Percentiles rank a stretch among this genome's conserved stretches.
Evolutionary conservation across 1,139 yeast genomes (phyloP).

Genomic region (Protomyces gravidus): DNA sequence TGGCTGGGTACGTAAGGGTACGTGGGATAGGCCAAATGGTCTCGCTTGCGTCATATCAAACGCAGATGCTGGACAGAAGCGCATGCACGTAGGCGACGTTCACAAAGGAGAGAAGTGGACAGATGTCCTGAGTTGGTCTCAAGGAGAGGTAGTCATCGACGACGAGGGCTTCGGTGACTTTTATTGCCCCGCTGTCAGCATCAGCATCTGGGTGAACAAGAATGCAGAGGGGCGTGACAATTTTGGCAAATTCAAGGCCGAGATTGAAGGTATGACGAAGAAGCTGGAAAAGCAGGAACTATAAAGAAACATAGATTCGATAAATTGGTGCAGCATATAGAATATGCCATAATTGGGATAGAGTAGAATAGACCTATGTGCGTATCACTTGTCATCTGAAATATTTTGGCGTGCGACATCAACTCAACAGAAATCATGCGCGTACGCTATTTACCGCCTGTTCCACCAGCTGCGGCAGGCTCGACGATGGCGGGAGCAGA

Average conservation of each 20-base stretch:
- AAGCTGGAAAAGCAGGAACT: slow-evolving; percentile 8
- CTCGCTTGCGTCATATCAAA: slow-evolving; percentile 34
- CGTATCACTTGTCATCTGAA: too few species aligned
- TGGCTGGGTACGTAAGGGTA: slow-evolving; percentile 35
- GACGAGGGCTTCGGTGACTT: slow-evolving; percentile 33
- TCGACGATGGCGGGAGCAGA: background rate
- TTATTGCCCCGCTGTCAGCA: slow-evolving; percentile 32
- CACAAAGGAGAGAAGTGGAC: slow-evolving; percentile 34
- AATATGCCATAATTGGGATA: background rate
- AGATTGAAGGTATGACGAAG: slow-evolving; percentile 17
- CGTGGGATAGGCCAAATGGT: slow-evolving; percentile 34
- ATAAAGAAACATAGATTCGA: background rate
- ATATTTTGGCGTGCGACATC: too few species aligned
- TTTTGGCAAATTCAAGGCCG: slow-evolving; percentile 29
- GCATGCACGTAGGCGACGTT: slow-evolving; percentile 33
- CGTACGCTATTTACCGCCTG: too few species aligned
- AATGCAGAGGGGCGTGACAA: slow-evolving; percentile 32
- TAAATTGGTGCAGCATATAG: background rate
- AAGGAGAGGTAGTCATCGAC: slow-evolving; percentile 30
- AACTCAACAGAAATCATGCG: too few species aligned
- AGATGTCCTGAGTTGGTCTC: slow-evolving; percentile 33
- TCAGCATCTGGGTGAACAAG: slow-evolving; percentile 32
- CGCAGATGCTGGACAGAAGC: slow-evolving; percentile 33
- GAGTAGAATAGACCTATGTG: too few species aligned
- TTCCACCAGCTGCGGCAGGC: too few species aligned